Percentiles rank a stretch among this genome's conserved stretches.
phyloP scores from a whole-genome alignment of 805 yeast species.

The Blastobotrys americana region DNA sequence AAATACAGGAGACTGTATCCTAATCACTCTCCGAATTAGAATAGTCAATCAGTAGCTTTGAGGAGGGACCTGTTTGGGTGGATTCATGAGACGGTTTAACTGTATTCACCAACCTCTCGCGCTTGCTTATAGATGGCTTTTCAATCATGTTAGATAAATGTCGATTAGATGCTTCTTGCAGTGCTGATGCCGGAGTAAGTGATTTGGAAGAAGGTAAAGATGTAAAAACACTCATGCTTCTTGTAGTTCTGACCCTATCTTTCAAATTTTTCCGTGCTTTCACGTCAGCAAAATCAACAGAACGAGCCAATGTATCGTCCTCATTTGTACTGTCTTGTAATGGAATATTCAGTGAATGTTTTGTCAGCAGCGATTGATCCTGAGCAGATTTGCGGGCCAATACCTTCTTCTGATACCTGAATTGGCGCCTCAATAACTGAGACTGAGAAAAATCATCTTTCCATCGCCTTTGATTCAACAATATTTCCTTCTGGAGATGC shows the following conservation, averaged over 20 bases:
- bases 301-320: conserved; percentile 5
- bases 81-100: too few species aligned
- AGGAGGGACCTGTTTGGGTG: too few species aligned
- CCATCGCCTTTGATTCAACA: conserved; percentile 20
- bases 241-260: not conserved
- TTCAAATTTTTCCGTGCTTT: not conserved
- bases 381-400: conserved; percentile 9
- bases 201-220: too few species aligned
- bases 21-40: too few species aligned
- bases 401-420: conserved; percentile 15
- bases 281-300: not conserved
- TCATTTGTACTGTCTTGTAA: conserved; percentile 3
- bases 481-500: conserved; percentile 15
- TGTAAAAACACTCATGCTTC: too few species aligned
- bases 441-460: conserved; percentile 22
- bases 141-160: too few species aligned
- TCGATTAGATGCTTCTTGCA: too few species aligned
- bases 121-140: too few species aligned
- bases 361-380: conserved; percentile 7
- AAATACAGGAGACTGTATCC: too few species aligned
- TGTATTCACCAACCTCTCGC: too few species aligned
- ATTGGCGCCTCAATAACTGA: conserved; percentile 20
- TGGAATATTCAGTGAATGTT: conserved; percentile 12
- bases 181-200: too few species aligned
- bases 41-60: too few species aligned